Evolutionary conservation across 306 rosid genomes (phyloP), one percentile per base, ranked within the genome.

Genomic region (Sicyos edulis): DNA sequence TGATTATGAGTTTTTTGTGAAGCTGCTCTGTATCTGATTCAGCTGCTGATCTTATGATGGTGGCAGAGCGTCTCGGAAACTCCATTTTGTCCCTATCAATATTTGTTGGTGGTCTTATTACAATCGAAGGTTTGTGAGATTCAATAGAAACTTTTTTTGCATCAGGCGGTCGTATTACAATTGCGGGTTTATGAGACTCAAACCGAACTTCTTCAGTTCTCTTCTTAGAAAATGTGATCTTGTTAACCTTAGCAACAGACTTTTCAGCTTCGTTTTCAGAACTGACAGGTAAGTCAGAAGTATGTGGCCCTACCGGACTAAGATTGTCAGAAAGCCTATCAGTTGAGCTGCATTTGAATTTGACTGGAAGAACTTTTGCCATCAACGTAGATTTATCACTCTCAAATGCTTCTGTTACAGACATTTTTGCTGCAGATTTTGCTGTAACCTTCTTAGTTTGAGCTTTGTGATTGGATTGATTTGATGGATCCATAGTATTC

Each of bases 221-320:
- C 77, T 90, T 92, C 54, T 81, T 88, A 3, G 96, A 84, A 74
- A 93, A 77, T 54, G 82, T 82, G 73, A 93, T 93, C 77, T 82
- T 88, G 82, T 75, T 80, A 57, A 87, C 84, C 84, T 90, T 92
- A 16, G 80, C 77, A 71, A 75, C 40, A 37, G 91, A 75, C 78
- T 81, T 93, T 12, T 84, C 90, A 73, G 87, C 83, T 82, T 90
- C 98, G 52, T 92, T 79, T 75, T 88, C 92, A 75, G 98, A 87
- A 76, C 81, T 86, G 78, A 80, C 84, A 14, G 89, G 96, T 51
- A 81, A 83, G 73, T 88, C 96, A 51, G 80, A 75, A 73, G 80
- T 80, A 72, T 80, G 90, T 60, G 86, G 50, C 70, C 74, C 75
- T 77, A 79, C 96, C 52, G 75, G 40, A 73, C 83, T 75, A 57